Conservation (phyloP, 2,329 filamentous ascomycete species). For the Neofusicoccum cordaticola region DNA sequence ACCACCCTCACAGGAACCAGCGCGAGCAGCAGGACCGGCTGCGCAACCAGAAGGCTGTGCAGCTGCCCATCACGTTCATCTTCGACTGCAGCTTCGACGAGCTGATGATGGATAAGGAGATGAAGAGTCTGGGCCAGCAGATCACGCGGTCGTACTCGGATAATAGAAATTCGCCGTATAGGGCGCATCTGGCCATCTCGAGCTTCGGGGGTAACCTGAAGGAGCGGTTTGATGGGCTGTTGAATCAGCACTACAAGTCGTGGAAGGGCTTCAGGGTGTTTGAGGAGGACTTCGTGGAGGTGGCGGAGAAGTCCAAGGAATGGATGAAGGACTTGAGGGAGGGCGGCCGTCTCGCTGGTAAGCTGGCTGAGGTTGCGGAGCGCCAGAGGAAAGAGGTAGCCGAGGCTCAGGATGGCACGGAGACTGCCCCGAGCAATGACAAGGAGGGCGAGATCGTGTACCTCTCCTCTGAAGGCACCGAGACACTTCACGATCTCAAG, state of each 20-base stretch:
- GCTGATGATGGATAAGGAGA: conserved; percentile 83
- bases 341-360: conserved; percentile 59
- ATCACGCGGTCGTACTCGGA: conserved; percentile 87
- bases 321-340: conserved; percentile 60
- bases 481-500: conserved; percentile 78
- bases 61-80: conserved; percentile 75
- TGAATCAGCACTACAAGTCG: conserved; percentile 66
- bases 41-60: conserved; percentile 41
- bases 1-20: conserved; percentile 19
- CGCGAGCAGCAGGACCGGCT: conserved; percentile 21
- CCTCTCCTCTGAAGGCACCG: conserved; percentile 84
- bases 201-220: conserved; percentile 74
- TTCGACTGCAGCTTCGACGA: conserved; percentile 91
- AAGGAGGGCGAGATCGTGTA: conserved; percentile 69
- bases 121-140: conserved; percentile 78
- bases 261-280: conserved; percentile 79
- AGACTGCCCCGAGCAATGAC: conserved; percentile 19
- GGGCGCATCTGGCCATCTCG: conserved; percentile 71
- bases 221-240: conserved; percentile 73
- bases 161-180: conserved; percentile 67
- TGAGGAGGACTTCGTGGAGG: conserved; percentile 70
- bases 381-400: neutral
- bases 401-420: conserved; percentile 20
- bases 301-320: conserved; percentile 62
- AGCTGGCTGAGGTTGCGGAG: conserved; percentile 44